phyloP scores from a whole-genome alignment of 768 basidiomycete species.

The Naganishia onofrii region DNA sequence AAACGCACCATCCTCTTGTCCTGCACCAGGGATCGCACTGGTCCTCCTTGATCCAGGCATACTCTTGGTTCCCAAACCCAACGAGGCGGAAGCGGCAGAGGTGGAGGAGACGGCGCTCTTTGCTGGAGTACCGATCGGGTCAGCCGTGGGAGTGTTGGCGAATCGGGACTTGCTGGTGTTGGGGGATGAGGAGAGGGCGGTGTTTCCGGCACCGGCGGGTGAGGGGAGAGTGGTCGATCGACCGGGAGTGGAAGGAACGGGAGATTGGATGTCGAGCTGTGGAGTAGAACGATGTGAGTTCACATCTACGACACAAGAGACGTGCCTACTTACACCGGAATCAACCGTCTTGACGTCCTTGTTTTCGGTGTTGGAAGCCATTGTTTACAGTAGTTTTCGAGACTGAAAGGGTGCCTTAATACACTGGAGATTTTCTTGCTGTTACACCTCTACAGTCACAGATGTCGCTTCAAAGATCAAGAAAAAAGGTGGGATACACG shows the following conservation, averaged over 20 bases:
- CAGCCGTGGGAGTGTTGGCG: conserved; percentile 29
- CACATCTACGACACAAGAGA: neutral
- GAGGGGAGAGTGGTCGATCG: conserved; percentile 17
- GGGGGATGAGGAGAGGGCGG: conserved; percentile 24
- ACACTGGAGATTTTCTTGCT: neutral
- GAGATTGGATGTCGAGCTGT: conserved; percentile 1
- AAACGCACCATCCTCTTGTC: conserved; percentile 36
- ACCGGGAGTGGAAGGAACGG: conserved; percentile 17
- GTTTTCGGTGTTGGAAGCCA: conserved; percentile 5
- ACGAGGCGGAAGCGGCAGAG: neutral
- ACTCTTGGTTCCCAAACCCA: conserved; percentile 43
- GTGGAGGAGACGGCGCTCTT: conserved; percentile 19
- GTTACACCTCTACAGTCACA: conserved; percentile 9
- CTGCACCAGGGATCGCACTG: conserved; percentile 37
- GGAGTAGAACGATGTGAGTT: neutral
- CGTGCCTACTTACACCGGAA: neutral
- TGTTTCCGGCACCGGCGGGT: conserved; percentile 1
- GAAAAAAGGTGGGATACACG: neutral
- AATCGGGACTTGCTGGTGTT: conserved; percentile 25
- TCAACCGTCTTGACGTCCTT: conserved; percentile 7
- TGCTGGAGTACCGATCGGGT: conserved; percentile 42
- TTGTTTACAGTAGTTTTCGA: conserved; percentile 8
- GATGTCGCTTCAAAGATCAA: neutral
- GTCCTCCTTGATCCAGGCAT: conserved; percentile 48
- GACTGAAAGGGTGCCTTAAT: conserved; percentile 3